Evolutionary conservation across 1,139 yeast species (phyloP).

Genomic region (Pneumocystis canis): DNA sequence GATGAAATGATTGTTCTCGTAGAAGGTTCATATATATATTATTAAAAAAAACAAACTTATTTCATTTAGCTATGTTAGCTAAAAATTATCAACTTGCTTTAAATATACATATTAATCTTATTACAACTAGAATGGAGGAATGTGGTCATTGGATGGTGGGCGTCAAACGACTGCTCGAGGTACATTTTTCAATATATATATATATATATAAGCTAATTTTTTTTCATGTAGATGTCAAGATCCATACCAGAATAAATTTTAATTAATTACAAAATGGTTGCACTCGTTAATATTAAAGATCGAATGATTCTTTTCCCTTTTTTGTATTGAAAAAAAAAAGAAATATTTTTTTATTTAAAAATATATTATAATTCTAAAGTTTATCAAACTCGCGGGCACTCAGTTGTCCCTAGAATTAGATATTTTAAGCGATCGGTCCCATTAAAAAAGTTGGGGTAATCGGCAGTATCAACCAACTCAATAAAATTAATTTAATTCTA

Average conservation of each 20-base stretch:
- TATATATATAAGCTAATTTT: not conserved
- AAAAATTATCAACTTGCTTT: slow-evolving; percentile 50
- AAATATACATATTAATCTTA: slow-evolving; percentile 37
- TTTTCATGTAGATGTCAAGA: not conserved
- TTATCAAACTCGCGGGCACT: no score
- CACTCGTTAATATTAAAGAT: not conserved
- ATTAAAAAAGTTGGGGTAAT: no score
- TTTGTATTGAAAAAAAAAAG: not conserved
- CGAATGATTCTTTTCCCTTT: not conserved
- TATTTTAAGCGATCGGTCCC: no score
- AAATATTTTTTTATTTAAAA: no score
- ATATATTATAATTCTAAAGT: not conserved
- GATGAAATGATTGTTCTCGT: slow-evolving; percentile 23
- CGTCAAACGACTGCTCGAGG: slow-evolving; percentile 33
- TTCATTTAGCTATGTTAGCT: slow-evolving; percentile 31
- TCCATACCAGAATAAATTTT: not conserved
- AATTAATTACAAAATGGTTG: not conserved
- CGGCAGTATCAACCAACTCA: no score
- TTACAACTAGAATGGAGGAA: slow-evolving; percentile 55
- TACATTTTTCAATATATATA: not conserved
- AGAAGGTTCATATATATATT: not conserved
- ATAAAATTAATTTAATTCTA: no score
- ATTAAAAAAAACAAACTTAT: slow-evolving; percentile 18
- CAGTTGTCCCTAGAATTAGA: no score
- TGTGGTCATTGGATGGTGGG: slow-evolving; percentile 92